Conservation (phyloP, 306 rosid species). For the Benincasa hispida region DNA sequence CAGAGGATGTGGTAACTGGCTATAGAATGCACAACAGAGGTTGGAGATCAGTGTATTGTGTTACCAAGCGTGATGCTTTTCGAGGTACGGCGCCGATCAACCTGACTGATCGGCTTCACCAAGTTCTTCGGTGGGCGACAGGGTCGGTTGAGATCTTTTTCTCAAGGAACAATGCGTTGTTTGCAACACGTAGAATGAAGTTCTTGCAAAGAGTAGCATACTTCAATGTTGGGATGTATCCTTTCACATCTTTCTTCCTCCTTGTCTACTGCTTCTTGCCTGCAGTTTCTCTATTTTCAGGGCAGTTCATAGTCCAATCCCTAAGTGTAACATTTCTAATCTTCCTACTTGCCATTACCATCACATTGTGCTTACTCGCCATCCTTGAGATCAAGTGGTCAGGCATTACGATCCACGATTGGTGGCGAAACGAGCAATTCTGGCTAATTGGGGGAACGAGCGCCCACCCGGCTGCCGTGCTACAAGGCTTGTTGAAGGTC, state of each 20-base stretch:
- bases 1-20: conserved; percentile 86
- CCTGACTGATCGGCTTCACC: conserved; percentile 73
- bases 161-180: conserved; percentile 62
- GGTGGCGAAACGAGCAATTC: conserved; percentile 90
- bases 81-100: conserved; percentile 82
- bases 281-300: conserved; percentile 62
- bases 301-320: conserved; percentile 66
- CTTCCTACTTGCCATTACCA: conserved; percentile 56
- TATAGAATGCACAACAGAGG: conserved; percentile 89
- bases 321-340: conserved; percentile 49
- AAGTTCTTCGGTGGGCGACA: conserved; percentile 83
- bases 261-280: conserved; percentile 71
- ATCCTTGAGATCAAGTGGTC: conserved; percentile 75
- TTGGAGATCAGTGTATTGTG: conserved; percentile 78
- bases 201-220: conserved; percentile 77
- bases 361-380: conserved; percentile 66
- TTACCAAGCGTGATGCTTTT: conserved; percentile 71
- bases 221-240: conserved; percentile 84
- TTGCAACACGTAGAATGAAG: conserved; percentile 70
- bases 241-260: conserved; percentile 75
- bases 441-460: conserved; percentile 89
- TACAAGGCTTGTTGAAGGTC: conserved; percentile 72
- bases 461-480: conserved; percentile 76
- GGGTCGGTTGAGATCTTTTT: conserved; percentile 81
- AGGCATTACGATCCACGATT: conserved; percentile 67